Percentiles rank a stretch among this genome's conserved stretches.
phyloP scores from a whole-genome alignment of 495 filamentous ascomycete species.

The Astrothelium subdiscretum region DNA sequence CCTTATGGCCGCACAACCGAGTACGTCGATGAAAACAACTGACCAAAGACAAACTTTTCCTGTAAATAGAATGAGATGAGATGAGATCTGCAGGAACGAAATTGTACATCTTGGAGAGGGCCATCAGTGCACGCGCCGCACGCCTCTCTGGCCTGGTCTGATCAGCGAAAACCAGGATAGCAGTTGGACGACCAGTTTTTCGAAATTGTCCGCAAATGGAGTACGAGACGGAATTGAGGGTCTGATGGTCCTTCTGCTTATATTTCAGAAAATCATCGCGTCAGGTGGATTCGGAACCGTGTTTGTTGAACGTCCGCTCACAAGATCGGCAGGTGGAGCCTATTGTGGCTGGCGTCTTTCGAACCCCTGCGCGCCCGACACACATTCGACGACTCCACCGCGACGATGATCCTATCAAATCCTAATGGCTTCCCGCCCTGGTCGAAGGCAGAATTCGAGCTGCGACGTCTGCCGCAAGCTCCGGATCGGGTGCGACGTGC shows the following conservation, averaged over 20 bases:
- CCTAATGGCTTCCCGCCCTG: not conserved
- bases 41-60: not conserved
- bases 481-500: not conserved
- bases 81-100: not conserved
- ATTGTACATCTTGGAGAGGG: not conserved
- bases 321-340: not conserved
- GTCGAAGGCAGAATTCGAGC: not conserved
- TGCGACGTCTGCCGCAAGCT: slow-evolving; percentile 1
- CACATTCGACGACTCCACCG: not conserved
- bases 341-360: not conserved
- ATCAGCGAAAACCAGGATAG: too few relatives aligned
- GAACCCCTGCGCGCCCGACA: not conserved
- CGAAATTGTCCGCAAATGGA: too few relatives aligned
- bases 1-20: not conserved
- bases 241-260: too few relatives aligned
- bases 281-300: not conserved
- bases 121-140: too few relatives aligned
- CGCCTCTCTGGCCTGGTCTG: too few relatives aligned
- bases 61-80: not conserved
- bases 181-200: too few relatives aligned
- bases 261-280: too few relatives aligned
- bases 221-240: too few relatives aligned
- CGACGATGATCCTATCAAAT: slow-evolving; percentile 2
- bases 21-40: not conserved
- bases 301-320: too few relatives aligned